Evolutionary conservation across 192 early-diverging fungal genomes (phyloP), one percentile per base, ranked within the genome.

Genomic region (Coemansia asiatica): DNA sequence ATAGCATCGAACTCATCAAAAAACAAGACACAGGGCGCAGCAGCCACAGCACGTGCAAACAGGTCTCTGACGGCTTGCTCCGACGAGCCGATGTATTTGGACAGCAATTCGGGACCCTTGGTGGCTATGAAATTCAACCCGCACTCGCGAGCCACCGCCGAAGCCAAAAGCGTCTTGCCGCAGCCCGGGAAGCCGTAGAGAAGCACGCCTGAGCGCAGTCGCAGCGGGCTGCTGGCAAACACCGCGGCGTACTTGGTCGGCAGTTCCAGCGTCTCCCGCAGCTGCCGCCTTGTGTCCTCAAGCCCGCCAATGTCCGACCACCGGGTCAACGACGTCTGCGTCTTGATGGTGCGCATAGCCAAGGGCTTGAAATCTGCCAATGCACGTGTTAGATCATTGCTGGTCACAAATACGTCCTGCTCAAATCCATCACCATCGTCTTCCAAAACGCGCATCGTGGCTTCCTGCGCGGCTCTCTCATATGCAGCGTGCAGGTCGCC

Each of bases 1-100:
- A 99, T 94, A 35, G 92, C 85, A 66, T 99, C 97, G 83, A 99
- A 96, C 79, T 99, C 97, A 69, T 99, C 97, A 82, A 99, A 99
- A 68, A 99, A 99, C 51, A 98, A 69, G 5, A 96, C 90, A 61
- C 97, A 99, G 13, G 97, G 97, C 58, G 89, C 90, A 6, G 95
- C 95, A 1, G 94, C 92, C 64, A 89, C 87, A 6, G 97, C 97
- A 16, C 96, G 86, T 60, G 94, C 91, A 79, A 99, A 99, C 35
- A 99, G 75, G 68, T 98, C 95, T 28, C 97, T 87, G 38, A 94
- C 96, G 0, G 90, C 85, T 66, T 96, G 93, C 79, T 99, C 97
- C 69, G 93, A 95, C 18, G 94, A 93, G 46, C 97, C 97, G 76
- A 99, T 99, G 71, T 99, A 99, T 86, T 98, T 99, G 80, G 97